phyloP scores from a whole-genome alignment of 306 rosid species.

The Vicia faba region DNA sequence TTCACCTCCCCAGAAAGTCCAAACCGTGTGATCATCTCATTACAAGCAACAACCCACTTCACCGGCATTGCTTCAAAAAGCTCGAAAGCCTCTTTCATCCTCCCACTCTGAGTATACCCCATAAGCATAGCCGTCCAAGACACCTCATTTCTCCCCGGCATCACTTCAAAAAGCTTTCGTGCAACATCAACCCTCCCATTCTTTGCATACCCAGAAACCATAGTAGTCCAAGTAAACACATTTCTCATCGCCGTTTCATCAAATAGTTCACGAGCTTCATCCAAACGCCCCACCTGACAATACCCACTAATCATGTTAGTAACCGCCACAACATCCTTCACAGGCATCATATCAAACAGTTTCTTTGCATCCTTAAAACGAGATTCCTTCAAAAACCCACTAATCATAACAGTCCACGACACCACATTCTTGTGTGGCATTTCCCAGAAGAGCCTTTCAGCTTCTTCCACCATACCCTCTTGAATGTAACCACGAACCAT shows the following conservation, averaged over 20 bases:
- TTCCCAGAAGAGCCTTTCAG: conserved; percentile 50
- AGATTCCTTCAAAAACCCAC: conserved; percentile 52
- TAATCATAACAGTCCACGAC: conserved; percentile 61
- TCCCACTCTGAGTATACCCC: conserved; percentile 54
- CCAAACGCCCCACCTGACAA: conserved; percentile 50
- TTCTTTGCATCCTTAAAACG: conserved; percentile 52
- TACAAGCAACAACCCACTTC: conserved; percentile 47
- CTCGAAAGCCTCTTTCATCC: conserved; percentile 58
- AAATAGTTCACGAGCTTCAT: conserved; percentile 52
- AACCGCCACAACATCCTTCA: conserved; percentile 50
- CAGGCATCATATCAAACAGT: conserved; percentile 58
- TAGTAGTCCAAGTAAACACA: conserved; percentile 61
- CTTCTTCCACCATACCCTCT: conserved; percentile 40
- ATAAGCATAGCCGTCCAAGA: conserved; percentile 62
- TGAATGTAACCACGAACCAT: conserved; percentile 58
- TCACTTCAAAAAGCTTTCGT: conserved; percentile 61
- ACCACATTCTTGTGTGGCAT: conserved; percentile 58
- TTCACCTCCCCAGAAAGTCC: conserved; percentile 46
- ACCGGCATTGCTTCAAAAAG: conserved; percentile 54
- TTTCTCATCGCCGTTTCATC: conserved; percentile 52
- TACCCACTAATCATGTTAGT: conserved; percentile 62
- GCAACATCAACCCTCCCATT: conserved; percentile 55
- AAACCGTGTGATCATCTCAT: conserved; percentile 53
- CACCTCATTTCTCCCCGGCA: conserved; percentile 60
- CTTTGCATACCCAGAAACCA: conserved; percentile 59